phyloP scores from a whole-genome alignment of 2,329 filamentous ascomycete species.

The Diaporthe aspalathi region DNA sequence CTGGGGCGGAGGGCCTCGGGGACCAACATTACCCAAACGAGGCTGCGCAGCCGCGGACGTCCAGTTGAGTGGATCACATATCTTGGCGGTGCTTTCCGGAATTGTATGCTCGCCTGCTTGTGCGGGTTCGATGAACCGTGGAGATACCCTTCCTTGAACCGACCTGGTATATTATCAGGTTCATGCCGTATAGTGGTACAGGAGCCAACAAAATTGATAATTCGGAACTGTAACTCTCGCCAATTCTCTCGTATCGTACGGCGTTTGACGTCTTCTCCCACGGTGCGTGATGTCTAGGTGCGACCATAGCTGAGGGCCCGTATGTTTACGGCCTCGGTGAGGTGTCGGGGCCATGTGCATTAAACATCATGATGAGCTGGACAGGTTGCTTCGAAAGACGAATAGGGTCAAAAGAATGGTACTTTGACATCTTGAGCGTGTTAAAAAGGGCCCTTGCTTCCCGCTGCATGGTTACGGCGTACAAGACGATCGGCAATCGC shows the following conservation, averaged over 20 bases:
- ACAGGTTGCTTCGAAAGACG: neutral
- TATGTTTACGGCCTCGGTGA: neutral
- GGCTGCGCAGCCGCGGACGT: conserved; percentile 12
- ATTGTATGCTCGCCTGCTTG: neutral
- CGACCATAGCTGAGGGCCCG: no score
- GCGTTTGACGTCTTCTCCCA: neutral
- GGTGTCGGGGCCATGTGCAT: neutral
- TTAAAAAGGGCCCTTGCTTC: neutral
- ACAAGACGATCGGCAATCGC: neutral
- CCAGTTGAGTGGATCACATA: neutral
- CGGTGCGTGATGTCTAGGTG: neutral
- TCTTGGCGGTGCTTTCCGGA: neutral
- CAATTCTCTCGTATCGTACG: no score
- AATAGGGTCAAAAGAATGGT: neutral
- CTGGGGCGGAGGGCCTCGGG: neutral
- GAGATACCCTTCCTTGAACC: conserved; percentile 12
- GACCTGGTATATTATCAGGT: neutral
- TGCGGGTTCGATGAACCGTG: neutral
- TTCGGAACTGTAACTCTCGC: neutral
- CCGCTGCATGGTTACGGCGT: neutral
- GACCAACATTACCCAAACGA: neutral
- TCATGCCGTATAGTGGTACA: neutral
- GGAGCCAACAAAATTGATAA: no score
- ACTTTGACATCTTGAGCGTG: no score
- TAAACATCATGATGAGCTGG: neutral